Evolutionary conservation across 495 filamentous ascomycete genomes (phyloP).

Genomic region (Aspergillus coremiiformis): DNA sequence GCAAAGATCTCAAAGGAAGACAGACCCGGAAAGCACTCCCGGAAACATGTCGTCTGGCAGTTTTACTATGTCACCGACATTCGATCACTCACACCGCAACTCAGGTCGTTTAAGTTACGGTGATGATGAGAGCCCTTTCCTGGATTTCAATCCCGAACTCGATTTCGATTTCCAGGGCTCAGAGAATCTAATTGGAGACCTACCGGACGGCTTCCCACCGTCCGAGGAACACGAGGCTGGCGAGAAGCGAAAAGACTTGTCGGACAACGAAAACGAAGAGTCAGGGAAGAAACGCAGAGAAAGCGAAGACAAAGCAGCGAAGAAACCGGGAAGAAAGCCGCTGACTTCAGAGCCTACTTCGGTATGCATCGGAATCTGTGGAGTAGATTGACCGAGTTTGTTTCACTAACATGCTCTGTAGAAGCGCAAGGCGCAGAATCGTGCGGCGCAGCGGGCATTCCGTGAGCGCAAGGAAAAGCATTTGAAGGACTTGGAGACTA

Average conservation of each 20-base stretch:
- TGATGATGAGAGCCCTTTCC: conserved; percentile 67
- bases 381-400: background rate
- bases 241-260: conserved; percentile 74
- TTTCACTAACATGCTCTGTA: conserved; percentile 44
- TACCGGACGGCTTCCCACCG: conserved; percentile 52
- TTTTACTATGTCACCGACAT: conserved; percentile 44
- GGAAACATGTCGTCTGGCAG: conserved; percentile 28
- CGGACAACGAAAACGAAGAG: conserved; percentile 61
- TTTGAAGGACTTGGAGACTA: conserved; percentile 88
- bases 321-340: conserved; percentile 95
- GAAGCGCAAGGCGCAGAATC: conserved; percentile 99
- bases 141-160: conserved; percentile 72
- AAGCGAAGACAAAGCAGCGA: conserved; percentile 66
- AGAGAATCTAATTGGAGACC: conserved; percentile 65
- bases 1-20: conserved; percentile 22
- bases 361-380: conserved; percentile 47
- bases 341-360: conserved; percentile 92
- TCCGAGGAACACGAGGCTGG: conserved; percentile 46
- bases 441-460: conserved; percentile 94
- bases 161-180: conserved; percentile 58
- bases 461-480: conserved; percentile 97
- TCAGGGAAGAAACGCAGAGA: conserved; percentile 73
- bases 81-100: conserved; percentile 43
- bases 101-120: conserved; percentile 41
- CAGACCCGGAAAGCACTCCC: conserved; percentile 24